Evolutionary conservation across 2,329 filamentous ascomycete genomes (phyloP).

Genomic region (Macroventuria anomochaeta): DNA sequence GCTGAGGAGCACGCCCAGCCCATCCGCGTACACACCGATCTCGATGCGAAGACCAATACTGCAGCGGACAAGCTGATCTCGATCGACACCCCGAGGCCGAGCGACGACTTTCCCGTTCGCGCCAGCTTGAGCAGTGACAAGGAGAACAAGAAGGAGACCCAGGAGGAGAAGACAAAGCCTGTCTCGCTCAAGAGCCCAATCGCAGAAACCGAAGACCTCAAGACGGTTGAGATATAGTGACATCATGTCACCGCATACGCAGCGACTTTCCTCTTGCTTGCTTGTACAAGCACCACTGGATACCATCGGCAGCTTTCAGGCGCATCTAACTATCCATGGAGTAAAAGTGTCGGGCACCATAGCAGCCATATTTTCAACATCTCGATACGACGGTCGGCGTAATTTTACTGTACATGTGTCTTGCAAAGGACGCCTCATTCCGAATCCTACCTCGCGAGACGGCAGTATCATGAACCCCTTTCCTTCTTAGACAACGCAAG

Average conservation of each 20-base stretch:
- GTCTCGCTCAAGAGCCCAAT: conserved; percentile 39
- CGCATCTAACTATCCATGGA: neutral
- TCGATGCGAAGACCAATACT: conserved; percentile 37
- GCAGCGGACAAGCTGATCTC: conserved; percentile 52
- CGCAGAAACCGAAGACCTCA: conserved; percentile 50
- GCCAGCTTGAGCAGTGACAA: conserved; percentile 49
- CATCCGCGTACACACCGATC: conserved; percentile 47
- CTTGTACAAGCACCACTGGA: conserved; percentile 13
- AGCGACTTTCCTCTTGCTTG: neutral
- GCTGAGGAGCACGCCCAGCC: conserved; percentile 67
- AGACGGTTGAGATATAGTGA: conserved; percentile 56
- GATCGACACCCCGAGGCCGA: conserved; percentile 51
- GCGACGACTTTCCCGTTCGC: conserved; percentile 42
- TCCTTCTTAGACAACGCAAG: conserved; percentile 11
- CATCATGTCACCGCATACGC: neutral
- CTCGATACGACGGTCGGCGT: conserved; percentile 18
- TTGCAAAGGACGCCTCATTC: neutral
- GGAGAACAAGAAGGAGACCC: conserved; percentile 41
- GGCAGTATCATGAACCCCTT: conserved; percentile 23
- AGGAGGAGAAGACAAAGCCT: conserved; percentile 32
- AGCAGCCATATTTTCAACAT: conserved; percentile 9
- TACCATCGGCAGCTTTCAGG: conserved; percentile 14
- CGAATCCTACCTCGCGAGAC: conserved; percentile 9
- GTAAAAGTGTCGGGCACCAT: conserved; percentile 1
- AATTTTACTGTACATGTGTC: conserved; percentile 18